Conservation (phyloP, 768 basidiomycete species). For the Suillus paluster region DNA sequence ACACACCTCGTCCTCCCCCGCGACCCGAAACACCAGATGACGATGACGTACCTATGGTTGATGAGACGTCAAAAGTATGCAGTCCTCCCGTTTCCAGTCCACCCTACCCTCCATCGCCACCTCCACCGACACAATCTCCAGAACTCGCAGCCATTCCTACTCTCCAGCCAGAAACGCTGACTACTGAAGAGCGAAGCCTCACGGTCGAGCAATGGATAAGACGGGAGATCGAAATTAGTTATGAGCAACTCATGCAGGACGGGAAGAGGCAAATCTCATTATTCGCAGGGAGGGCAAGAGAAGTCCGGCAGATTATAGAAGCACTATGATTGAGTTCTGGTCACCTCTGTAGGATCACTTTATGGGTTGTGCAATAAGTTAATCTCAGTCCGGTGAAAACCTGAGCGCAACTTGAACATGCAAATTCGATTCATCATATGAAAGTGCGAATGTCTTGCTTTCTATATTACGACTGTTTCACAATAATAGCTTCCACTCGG, state of each 20-base stretch:
- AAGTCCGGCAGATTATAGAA: slow-evolving; percentile 42
- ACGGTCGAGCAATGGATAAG: slow-evolving; percentile 86
- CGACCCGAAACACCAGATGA: background rate
- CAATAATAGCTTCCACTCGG: too few relatives aligned
- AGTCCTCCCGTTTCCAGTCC: background rate
- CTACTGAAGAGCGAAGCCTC: slow-evolving; percentile 66
- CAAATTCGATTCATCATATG: too few relatives aligned
- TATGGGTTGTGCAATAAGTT: background rate
- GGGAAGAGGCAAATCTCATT: slow-evolving; percentile 52
- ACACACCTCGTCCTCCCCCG: background rate
- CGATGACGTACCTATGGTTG: background rate
- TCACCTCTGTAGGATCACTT: background rate
- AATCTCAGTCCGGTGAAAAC: background rate
- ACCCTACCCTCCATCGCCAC: background rate
- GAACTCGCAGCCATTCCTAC: slow-evolving; percentile 11
- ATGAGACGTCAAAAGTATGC: background rate
- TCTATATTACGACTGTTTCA: too few relatives aligned
- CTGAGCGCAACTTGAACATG: too few relatives aligned
- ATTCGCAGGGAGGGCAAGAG: slow-evolving; percentile 52
- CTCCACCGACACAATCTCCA: slow-evolving; percentile 18
- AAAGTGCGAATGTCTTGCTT: too few relatives aligned
- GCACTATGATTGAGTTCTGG: slow-evolving; percentile 20
- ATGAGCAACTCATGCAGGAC: slow-evolving; percentile 58
- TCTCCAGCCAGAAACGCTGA: slow-evolving; percentile 24
- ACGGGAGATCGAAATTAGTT: slow-evolving; percentile 72